phyloP scores from a whole-genome alignment of 768 basidiomycete species.

The Termitomyces titanicus region DNA sequence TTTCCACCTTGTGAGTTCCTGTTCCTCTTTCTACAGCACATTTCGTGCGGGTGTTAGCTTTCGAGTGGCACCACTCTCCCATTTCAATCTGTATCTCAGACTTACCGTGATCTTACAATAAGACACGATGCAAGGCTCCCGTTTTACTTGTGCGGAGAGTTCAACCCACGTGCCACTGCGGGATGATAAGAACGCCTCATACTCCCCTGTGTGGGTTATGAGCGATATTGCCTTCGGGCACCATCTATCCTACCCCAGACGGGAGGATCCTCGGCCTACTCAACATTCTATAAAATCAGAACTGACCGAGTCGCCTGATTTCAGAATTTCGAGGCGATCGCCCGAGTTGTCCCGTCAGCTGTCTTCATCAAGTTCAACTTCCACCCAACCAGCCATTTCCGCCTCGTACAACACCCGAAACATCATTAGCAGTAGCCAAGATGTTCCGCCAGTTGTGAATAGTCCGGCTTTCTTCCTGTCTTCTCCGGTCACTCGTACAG shows the following conservation, averaged over 20 bases:
- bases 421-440: slow-evolving; percentile 39
- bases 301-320: slow-evolving; percentile 50
- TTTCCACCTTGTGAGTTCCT: slow-evolving; percentile 8
- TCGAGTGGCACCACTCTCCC: slow-evolving; percentile 4
- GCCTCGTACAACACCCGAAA: slow-evolving; percentile 32
- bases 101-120: slow-evolving; percentile 1
- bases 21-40: slow-evolving; percentile 3
- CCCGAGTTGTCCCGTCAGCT: slow-evolving; percentile 42
- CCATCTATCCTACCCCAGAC: not conserved
- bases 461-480: slow-evolving; percentile 36
- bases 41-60: slow-evolving; percentile 3
- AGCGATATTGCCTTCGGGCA: not conserved
- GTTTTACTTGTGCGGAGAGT: not conserved
- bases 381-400: slow-evolving; percentile 48
- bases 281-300: slow-evolving; percentile 28
- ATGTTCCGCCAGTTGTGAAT: slow-evolving; percentile 46
- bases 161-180: not conserved
- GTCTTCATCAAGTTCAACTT: slow-evolving; percentile 20
- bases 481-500: slow-evolving; percentile 37
- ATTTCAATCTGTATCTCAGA: not conserved
- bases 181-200: not conserved
- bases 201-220: slow-evolving; percentile 6
- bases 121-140: slow-evolving; percentile 6
- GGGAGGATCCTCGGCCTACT: not conserved
- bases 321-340: slow-evolving; percentile 52